Base-by-base conservation (phyloP, 257 asterid genomes). In the Gentiana macrophylla region DNA sequence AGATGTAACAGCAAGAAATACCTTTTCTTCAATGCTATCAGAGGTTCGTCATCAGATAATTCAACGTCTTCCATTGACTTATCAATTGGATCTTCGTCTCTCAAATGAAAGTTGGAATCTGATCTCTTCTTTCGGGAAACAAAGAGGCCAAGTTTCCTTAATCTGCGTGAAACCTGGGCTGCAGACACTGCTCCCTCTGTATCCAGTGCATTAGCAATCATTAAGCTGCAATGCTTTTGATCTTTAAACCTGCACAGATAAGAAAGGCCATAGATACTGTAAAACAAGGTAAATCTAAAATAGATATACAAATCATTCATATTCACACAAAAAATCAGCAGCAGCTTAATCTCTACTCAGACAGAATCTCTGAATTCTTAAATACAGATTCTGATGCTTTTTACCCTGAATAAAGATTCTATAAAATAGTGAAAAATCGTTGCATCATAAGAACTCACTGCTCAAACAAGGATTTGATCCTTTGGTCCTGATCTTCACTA, bases 131-230 rank as follows among this genome's bases (percentile, higher is more conserved):
- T 72, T 72, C 69, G 75, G 50, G 84, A 68, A 70, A 61, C 72
- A 72, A 72, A 50, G 55, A 91, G 84, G 55, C 94, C 97, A 52
- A 91, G 94, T 71, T 91, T 94, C 80, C 83, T 91, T 66, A 91
- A 93, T 72, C 85, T 91, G 72, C 80, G 82, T 9, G 97, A 60
- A 68, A 91, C 75, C 72, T 75, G 89, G 56, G 80, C 74, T 2
- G 97, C 79, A 35, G 97, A 72, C 59, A 84, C 70, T 53, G 67
- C 71, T 49, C 94, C 90, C 10, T 71, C 77, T 53, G 72, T 62
- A 65, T 86, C 98, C 72, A 91, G 77, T 49, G 86, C 93, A 64
- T 62, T 76, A 60, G 98, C 97, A 76, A 91, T 87, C 95, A 87
- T 64, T 77, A 74, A 73, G 76, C 84, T 91, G 83, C 93, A 85